These are phyloP conservation scores for Parastagonospora nodorum DNA, from an alignment of 2,329 filamentous ascomycete species.

Conservation along the genomic window DNA sequence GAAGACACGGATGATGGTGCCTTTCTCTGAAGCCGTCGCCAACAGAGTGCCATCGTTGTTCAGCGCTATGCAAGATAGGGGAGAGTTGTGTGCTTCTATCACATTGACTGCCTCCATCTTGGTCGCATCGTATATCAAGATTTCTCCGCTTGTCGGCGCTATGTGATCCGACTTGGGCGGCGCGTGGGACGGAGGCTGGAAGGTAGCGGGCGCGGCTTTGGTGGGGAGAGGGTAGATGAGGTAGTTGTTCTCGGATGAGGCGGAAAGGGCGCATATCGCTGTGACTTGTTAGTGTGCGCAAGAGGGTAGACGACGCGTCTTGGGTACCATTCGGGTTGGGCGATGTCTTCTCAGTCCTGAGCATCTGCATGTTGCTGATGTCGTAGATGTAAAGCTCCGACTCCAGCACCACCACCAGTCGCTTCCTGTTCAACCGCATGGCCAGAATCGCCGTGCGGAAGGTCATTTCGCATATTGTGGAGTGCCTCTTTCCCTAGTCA, in stretches of 20 bases:
- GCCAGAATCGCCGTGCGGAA: constrained; percentile 96
- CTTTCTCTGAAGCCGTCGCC: constrained; percentile 94
- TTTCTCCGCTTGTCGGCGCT: constrained; percentile 84
- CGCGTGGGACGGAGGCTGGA: constrained; percentile 74
- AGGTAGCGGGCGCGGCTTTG: constrained; percentile 59
- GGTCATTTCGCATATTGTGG: constrained; percentile 97
- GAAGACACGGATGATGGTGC: constrained; percentile 96
- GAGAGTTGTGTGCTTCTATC: constrained; percentile 91
- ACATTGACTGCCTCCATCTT: constrained; percentile 93
- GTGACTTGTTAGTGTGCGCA: constrained; percentile 17
- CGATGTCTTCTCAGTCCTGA: constrained; percentile 91
- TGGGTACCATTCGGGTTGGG: constrained; percentile 76
- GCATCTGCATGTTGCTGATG: constrained; percentile 96
- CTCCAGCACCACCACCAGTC: constrained; percentile 89
- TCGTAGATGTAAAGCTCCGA: constrained; percentile 98
- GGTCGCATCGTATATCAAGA: constrained; percentile 88
- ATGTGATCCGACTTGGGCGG: constrained; percentile 78
- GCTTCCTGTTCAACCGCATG: constrained; percentile 91
- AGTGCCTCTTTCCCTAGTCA: constrained; percentile 59
- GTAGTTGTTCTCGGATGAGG: constrained; percentile 94
- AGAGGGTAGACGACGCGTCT: constrained; percentile 1
- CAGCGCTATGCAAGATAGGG: constrained; percentile 85
- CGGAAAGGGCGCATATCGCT: constrained; percentile 90
- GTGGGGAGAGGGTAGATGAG: constrained; percentile 89
- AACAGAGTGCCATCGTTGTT: constrained; percentile 91